phyloP scores from a whole-genome alignment of 1,284 basidiomycete species.

The Apiotrichum siamense region DNA sequence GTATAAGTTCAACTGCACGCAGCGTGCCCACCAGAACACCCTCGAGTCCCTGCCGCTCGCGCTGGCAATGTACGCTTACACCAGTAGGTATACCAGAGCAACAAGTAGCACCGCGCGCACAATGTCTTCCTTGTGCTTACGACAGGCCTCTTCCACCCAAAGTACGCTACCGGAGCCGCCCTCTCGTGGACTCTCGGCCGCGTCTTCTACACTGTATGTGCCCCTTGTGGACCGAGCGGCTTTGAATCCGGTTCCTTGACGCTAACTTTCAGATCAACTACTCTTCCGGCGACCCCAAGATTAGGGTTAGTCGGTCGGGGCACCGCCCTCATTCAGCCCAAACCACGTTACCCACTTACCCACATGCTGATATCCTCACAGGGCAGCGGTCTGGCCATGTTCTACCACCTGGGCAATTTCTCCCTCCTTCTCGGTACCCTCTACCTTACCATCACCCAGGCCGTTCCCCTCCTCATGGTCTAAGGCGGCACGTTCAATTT shows the following conservation, averaged over 20 bases:
- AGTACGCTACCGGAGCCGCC: slow-evolving; percentile 21
- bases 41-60: slow-evolving; percentile 34
- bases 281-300: slow-evolving; percentile 7
- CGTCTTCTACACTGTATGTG: slow-evolving; percentile 33
- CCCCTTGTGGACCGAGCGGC: not conserved
- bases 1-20: slow-evolving; percentile 38
- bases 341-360: too few relatives aligned
- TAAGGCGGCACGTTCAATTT: not conserved
- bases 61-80: slow-evolving; percentile 24
- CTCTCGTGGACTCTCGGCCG: slow-evolving; percentile 26
- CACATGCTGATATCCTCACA: slow-evolving; percentile 6
- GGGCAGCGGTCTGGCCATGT: slow-evolving; percentile 16
- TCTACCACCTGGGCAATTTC: slow-evolving; percentile 23
- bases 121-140: not conserved
- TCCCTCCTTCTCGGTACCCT: slow-evolving; percentile 3
- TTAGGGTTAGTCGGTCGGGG: not conserved
- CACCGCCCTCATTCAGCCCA: not conserved
- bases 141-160: slow-evolving; percentile 36
- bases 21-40: slow-evolving; percentile 42
- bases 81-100: slow-evolving; percentile 12
- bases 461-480: not conserved
- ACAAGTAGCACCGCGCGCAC: not conserved
- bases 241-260: not conserved
- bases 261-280: slow-evolving; percentile 23
- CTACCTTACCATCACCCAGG: slow-evolving; percentile 1